phyloP scores from a whole-genome alignment of 164 flowering plant species.

The Piper betle region DNA sequence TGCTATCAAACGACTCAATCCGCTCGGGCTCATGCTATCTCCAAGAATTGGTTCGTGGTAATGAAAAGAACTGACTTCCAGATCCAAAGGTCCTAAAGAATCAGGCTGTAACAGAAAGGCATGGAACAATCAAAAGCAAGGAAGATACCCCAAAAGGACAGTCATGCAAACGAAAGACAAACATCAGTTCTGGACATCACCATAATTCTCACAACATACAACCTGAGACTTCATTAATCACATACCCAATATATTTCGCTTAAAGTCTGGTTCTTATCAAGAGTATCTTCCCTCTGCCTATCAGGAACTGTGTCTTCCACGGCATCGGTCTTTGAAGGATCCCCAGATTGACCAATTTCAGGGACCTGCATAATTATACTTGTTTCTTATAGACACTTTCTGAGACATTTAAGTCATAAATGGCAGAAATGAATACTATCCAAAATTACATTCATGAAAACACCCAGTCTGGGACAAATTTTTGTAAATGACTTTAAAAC shows the following conservation, averaged over 20 bases:
- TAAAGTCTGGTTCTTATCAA: constrained; percentile 33
- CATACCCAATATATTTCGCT: constrained; percentile 88
- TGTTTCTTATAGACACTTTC: not conserved
- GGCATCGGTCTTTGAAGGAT: constrained; percentile 13
- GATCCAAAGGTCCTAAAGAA: constrained; percentile 82
- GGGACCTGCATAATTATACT: constrained; percentile 26
- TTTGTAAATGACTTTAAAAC: not conserved
- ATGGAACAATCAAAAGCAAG: not conserved
- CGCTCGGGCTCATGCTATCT: constrained; percentile 56
- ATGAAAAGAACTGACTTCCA: constrained; percentile 59
- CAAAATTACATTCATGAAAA: not conserved
- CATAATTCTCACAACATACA: not conserved
- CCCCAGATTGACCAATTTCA: constrained; percentile 11
- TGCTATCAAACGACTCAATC: constrained; percentile 70
- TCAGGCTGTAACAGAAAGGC: constrained; percentile 53
- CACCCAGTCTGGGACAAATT: not conserved
- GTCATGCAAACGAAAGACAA: not conserved
- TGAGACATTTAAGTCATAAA: too few species aligned
- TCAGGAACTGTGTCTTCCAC: constrained; percentile 21
- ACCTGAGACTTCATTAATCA: not conserved
- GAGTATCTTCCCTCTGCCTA: constrained; percentile 16
- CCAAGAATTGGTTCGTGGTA: constrained; percentile 58
- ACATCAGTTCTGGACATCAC: not conserved
- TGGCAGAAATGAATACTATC: too few species aligned
- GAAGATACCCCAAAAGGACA: not conserved